A percentile compares a stretch with the other conserved stretches of the same genome.
Conservation (phyloP, 73 alveolate genomes). For the Paramecium octaurelia region DNA sequence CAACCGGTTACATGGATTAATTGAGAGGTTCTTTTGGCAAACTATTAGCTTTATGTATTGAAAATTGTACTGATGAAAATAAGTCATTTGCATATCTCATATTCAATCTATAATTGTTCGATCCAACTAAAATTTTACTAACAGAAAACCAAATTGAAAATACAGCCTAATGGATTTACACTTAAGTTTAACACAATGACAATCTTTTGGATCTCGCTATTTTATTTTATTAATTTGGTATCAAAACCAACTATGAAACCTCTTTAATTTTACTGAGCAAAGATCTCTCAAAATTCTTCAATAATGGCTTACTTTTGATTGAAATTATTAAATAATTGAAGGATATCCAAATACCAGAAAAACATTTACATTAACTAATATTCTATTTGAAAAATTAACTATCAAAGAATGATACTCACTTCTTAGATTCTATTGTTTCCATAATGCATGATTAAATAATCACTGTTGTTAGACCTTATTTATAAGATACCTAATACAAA, state of each 20-base stretch:
- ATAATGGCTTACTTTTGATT: not conserved
- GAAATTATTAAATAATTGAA: not conserved
- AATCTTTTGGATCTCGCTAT: not conserved
- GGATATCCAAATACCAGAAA: not conserved
- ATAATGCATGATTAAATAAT: not conserved
- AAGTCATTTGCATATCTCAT: constrained; percentile 10
- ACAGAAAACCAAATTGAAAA: not conserved
- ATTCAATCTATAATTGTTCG: not conserved
- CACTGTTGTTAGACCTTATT: constrained; percentile 2
- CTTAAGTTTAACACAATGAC: not conserved
- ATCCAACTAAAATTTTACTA: not conserved
- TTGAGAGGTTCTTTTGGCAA: constrained; percentile 3
- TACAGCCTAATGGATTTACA: not conserved
- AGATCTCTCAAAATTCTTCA: not conserved
- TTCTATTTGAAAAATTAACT: not conserved
- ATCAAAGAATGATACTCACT: not conserved
- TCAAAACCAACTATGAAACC: not conserved
- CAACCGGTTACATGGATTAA: not conserved
- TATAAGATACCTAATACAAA: not conserved
- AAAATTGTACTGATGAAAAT: not conserved
- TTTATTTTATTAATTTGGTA: constrained; percentile 36
- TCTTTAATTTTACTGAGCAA: not conserved
- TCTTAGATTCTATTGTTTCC: not conserved
- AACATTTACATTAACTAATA: not conserved
- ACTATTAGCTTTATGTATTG: not conserved